These are phyloP conservation scores for Penicillium janthinellum DNA, from an alignment of 2,329 filamentous ascomycete genomes.

Conservation along the genomic window DNA sequence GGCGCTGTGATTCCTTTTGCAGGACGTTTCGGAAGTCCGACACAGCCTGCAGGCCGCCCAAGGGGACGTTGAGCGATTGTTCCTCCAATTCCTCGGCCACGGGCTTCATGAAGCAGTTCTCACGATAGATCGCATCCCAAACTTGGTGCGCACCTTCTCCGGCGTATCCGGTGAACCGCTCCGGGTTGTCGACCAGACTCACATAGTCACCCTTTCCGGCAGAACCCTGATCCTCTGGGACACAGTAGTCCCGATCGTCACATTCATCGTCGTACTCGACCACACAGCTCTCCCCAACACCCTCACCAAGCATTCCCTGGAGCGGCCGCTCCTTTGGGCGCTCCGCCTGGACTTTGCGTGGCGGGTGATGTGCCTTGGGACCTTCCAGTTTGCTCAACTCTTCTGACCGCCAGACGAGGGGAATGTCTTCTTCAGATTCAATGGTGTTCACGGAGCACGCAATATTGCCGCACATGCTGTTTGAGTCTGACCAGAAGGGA, in stretches of 20 bases:
- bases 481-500: slow-evolving; percentile 93
- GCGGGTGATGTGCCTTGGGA: slow-evolving; percentile 86
- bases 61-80: slow-evolving; percentile 34
- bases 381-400: slow-evolving; percentile 91
- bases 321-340: slow-evolving; percentile 70
- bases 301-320: slow-evolving; percentile 77
- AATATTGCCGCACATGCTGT: slow-evolving; percentile 94
- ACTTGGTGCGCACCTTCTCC: slow-evolving; percentile 84
- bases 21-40: slow-evolving; percentile 64
- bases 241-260: slow-evolving; percentile 94
- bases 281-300: slow-evolving; percentile 92
- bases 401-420: slow-evolving; percentile 84
- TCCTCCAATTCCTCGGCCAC: slow-evolving; percentile 29
- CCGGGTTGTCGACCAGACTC: slow-evolving; percentile 87
- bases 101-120: slow-evolving; percentile 83
- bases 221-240: slow-evolving; percentile 89
- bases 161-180: slow-evolving; percentile 91
- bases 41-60: slow-evolving; percentile 57
- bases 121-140: slow-evolving; percentile 94
- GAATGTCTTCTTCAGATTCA: slow-evolving; percentile 93
- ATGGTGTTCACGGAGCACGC: slow-evolving; percentile 94
- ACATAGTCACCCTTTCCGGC: slow-evolving; percentile 93
- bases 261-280: slow-evolving; percentile 97
- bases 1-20: slow-evolving; percentile 46
- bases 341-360: slow-evolving; percentile 70